Conservation (phyloP, 106 monocot species). For the Allium sativum region DNA sequence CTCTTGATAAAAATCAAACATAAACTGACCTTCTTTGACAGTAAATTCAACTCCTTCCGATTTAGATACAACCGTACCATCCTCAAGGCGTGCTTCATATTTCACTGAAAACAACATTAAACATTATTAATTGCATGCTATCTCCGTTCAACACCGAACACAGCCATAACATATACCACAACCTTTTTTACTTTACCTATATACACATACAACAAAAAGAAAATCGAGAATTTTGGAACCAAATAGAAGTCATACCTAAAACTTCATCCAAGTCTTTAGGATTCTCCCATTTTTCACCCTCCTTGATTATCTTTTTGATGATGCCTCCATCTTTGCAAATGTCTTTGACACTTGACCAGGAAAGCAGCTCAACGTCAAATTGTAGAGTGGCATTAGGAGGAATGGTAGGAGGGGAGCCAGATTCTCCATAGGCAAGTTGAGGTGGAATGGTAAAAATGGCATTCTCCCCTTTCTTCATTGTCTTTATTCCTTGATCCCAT, state of each 20-base stretch:
- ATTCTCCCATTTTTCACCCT: conserved; percentile 81
- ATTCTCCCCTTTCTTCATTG: conserved; percentile 79
- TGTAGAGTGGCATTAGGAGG: conserved; percentile 64
- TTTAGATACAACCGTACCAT: conserved; percentile 60
- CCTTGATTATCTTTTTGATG: conserved; percentile 52
- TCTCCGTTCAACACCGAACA: no score
- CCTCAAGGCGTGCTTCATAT: conserved; percentile 75
- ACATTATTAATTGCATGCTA: no score
- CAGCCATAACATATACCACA: no score
- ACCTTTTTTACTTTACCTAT: no score
- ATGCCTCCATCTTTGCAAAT: conserved; percentile 74
- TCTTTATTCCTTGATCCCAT: conserved; percentile 70
- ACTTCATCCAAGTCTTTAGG: conserved; percentile 80
- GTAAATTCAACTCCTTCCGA: conserved; percentile 73
- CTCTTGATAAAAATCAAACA: neutral
- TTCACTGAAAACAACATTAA: conserved; percentile 29
- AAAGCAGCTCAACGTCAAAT: conserved; percentile 75
- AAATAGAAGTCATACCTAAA: conserved; percentile 29
- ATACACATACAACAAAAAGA: neutral
- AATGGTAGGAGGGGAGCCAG: conserved; percentile 59
- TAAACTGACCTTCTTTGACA: conserved; percentile 62
- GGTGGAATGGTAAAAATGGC: conserved; percentile 64
- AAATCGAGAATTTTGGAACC: neutral
- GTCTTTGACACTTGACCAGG: conserved; percentile 68
- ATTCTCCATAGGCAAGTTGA: conserved; percentile 55